phyloP scores from a whole-genome alignment of 208 protist genomes.

The Leishmania turanica region DNA sequence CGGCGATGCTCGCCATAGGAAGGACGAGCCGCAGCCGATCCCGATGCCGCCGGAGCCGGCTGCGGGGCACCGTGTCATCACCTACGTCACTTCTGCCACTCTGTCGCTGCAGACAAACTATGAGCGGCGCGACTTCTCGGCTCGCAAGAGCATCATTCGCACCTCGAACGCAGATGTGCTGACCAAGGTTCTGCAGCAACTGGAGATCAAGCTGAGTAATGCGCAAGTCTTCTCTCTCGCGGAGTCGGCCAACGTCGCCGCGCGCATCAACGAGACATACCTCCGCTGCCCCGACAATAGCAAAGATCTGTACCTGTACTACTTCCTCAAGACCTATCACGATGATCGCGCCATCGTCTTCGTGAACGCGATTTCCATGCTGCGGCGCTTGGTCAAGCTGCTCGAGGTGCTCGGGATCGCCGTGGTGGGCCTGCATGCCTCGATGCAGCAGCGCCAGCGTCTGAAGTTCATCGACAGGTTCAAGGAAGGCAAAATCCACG shows the following conservation, averaged over 20 bases:
- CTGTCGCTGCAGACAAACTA: conserved; percentile 92
- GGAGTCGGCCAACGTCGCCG: conserved; percentile 64
- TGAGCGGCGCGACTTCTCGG: conserved; percentile 70
- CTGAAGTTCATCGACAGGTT: conserved; percentile 98
- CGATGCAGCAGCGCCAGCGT: conserved; percentile 97
- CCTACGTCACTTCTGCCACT: conserved; percentile 91
- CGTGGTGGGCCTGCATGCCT: conserved; percentile 92
- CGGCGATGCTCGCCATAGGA: conserved; percentile 14
- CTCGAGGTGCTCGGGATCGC: conserved; percentile 88
- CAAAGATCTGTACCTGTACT: conserved; percentile 96
- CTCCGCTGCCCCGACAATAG: conserved; percentile 94
- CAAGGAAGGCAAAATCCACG: conserved; percentile 55
- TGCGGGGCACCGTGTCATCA: conserved; percentile 65
- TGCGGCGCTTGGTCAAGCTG: conserved; percentile 93
- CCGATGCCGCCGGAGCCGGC: conserved; percentile 78
- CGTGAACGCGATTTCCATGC: conserved; percentile 94
- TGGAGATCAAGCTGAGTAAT: conserved; percentile 73
- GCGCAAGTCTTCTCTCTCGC: conserved; percentile 89
- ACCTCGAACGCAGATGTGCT: conserved; percentile 84
- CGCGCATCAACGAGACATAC: conserved; percentile 90
- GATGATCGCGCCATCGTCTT: conserved; percentile 94
- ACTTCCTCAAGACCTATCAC: conserved; percentile 91
- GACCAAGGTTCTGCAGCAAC: conserved; percentile 62
- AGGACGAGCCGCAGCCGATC: conserved; percentile 74
- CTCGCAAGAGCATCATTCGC: conserved; percentile 79